Percentiles rank a stretch among this genome's conserved stretches.
Conservation (phyloP, 805 yeast genomes). For the Nakazawaea peltata region DNA sequence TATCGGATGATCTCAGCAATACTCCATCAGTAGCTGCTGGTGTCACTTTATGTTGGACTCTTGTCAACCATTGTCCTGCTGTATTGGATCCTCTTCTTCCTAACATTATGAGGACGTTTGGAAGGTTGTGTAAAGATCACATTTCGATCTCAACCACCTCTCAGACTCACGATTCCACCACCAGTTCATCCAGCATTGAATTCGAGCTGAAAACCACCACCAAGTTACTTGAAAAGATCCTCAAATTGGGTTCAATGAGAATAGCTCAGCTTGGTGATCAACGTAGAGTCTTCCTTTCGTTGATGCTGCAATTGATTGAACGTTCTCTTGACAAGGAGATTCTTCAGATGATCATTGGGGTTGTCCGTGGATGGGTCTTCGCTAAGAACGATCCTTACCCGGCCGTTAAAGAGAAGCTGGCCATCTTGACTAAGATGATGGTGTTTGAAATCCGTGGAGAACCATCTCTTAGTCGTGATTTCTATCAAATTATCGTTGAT, state of each 20-base stretch:
- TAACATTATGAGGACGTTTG: slow-evolving; percentile 75
- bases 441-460: slow-evolving; percentile 87
- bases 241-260: slow-evolving; percentile 72
- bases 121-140: slow-evolving; percentile 85
- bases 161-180: slow-evolving; percentile 8
- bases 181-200: slow-evolving; percentile 28
- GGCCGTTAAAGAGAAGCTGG: slow-evolving; percentile 92
- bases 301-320: slow-evolving; percentile 85
- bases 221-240: slow-evolving; percentile 61
- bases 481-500: slow-evolving; percentile 79
- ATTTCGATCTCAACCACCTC: slow-evolving; percentile 31
- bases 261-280: slow-evolving; percentile 89
- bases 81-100: slow-evolving; percentile 71
- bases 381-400: slow-evolving; percentile 80
- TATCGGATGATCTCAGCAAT: slow-evolving; percentile 66
- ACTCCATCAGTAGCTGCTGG: slow-evolving; percentile 83
- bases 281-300: slow-evolving; percentile 76
- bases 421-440: slow-evolving; percentile 87
- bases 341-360: slow-evolving; percentile 62
- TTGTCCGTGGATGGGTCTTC: slow-evolving; percentile 88
- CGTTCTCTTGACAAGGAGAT: slow-evolving; percentile 74
- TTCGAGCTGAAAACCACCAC: slow-evolving; percentile 78
- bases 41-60: slow-evolving; percentile 73
- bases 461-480: slow-evolving; percentile 64
- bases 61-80: slow-evolving; percentile 67